phyloP scores from a whole-genome alignment of 73 alveolate species.

The Paramecium biaurelia region DNA sequence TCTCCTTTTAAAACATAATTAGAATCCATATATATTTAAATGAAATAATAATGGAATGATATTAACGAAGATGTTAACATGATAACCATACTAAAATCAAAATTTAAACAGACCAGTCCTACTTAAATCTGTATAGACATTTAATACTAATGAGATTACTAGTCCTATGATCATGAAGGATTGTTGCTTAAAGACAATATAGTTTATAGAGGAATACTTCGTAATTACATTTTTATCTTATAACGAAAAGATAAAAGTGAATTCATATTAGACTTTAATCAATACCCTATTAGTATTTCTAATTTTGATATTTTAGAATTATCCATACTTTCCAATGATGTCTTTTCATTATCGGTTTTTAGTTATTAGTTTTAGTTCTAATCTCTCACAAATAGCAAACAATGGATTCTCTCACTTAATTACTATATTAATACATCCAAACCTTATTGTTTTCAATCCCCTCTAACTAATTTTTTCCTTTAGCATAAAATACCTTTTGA shows the following conservation, averaged over 20 bases:
- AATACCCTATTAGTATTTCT: not conserved
- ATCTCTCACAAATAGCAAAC: not conserved
- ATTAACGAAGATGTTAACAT: constrained; percentile 2
- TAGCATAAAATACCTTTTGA: constrained; percentile 2
- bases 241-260: not conserved
- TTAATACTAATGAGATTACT: not conserved
- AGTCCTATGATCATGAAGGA: not conserved
- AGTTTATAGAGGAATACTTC: not conserved
- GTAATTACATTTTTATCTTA: not conserved
- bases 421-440: constrained; percentile 13
- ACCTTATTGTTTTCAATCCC: not conserved
- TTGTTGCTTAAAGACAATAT: not conserved
- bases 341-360: not conserved
- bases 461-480: constrained; percentile 36
- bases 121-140: not conserved
- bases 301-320: not conserved
- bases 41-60: constrained; percentile 20
- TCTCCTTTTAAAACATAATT: constrained; percentile 52
- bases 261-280: not conserved
- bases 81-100: not conserved
- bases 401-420: constrained; percentile 20
- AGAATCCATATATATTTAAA: constrained; percentile 43
- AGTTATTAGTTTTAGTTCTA: not conserved
- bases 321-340: not conserved
- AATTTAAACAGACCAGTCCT: constrained; percentile 16